phyloP scores from a whole-genome alignment of 169 alveolate species.

The Plasmodium malariae region DNA sequence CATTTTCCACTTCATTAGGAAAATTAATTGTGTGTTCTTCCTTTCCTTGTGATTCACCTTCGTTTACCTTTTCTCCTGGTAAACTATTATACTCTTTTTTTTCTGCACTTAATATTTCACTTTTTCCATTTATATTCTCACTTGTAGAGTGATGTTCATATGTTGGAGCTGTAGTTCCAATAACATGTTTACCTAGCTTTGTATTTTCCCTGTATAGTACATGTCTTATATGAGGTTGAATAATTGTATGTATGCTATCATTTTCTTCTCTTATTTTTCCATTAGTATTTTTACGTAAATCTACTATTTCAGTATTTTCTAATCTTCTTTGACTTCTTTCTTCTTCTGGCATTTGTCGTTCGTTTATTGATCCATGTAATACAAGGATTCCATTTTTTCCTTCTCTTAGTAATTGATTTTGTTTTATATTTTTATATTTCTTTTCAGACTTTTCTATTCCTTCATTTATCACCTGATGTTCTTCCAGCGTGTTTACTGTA shows the following conservation, averaged over 20 bases:
- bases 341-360: background rate
- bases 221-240: too few relatives aligned
- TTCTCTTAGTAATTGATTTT: background rate
- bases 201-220: too few relatives aligned
- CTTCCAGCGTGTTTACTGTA: background rate
- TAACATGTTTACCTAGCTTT: too few relatives aligned
- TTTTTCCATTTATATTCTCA: background rate
- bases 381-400: background rate
- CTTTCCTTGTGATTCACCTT: background rate
- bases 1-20: background rate
- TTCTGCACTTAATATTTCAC: background rate
- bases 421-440: background rate
- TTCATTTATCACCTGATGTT: background rate
- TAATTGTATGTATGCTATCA: too few relatives aligned
- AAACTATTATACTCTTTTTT: background rate
- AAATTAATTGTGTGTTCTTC: background rate
- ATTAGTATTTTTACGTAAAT: background rate
- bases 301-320: background rate
- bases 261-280: background rate
- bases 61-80: background rate
- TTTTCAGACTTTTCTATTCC: background rate
- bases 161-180: too few relatives aligned
- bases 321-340: background rate
- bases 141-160: background rate
- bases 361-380: background rate